Percentiles rank a stretch among this genome's conserved stretches.
Conservation (phyloP, 2,329 filamentous ascomycete genomes). For the Stylonectria norvegica region DNA sequence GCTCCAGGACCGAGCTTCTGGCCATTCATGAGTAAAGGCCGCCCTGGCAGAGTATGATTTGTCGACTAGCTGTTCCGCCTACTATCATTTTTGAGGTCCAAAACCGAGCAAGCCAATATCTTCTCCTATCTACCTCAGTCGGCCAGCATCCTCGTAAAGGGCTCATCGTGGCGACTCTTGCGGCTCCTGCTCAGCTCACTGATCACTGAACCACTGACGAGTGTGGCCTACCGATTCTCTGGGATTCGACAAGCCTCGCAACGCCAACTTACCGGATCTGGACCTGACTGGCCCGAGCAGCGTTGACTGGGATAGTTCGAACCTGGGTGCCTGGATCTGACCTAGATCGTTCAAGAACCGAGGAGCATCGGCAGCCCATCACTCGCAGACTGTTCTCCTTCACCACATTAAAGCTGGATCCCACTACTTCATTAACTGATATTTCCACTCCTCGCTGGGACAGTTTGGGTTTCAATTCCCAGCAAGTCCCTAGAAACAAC, state of each 20-base stretch:
- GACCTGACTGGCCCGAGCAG: conserved; percentile 7
- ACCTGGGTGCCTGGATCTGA: conserved; percentile 4
- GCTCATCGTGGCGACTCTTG: conserved; percentile 11
- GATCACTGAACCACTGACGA: conserved; percentile 14
- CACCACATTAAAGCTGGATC: not conserved
- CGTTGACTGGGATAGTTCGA: conserved; percentile 8
- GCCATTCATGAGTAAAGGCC: conserved; percentile 24
- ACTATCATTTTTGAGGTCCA: conserved; percentile 18
- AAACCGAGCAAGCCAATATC: conserved; percentile 16
- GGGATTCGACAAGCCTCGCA: conserved; percentile 9
- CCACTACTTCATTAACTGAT: not conserved
- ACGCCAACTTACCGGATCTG: conserved; percentile 10
- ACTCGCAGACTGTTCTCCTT: not conserved
- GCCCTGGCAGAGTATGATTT: conserved; percentile 23
- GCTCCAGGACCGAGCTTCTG: conserved; percentile 19
- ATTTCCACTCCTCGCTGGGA: conserved; percentile 22
- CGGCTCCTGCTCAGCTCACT: conserved; percentile 13
- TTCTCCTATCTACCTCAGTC: conserved; percentile 7
- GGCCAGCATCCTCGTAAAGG: conserved; percentile 10
- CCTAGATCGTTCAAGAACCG: conserved; percentile 2
- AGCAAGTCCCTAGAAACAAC: conserved; percentile 28
- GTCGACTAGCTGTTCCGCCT: conserved; percentile 16
- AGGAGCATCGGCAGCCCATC: conserved; percentile 2
- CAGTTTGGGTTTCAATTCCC: conserved; percentile 35
- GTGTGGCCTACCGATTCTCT: conserved; percentile 14